Evolutionary conservation across 495 filamentous ascomycete species (phyloP), one percentile per base, ranked within the genome.

Genomic region (Xylaria scruposa): DNA sequence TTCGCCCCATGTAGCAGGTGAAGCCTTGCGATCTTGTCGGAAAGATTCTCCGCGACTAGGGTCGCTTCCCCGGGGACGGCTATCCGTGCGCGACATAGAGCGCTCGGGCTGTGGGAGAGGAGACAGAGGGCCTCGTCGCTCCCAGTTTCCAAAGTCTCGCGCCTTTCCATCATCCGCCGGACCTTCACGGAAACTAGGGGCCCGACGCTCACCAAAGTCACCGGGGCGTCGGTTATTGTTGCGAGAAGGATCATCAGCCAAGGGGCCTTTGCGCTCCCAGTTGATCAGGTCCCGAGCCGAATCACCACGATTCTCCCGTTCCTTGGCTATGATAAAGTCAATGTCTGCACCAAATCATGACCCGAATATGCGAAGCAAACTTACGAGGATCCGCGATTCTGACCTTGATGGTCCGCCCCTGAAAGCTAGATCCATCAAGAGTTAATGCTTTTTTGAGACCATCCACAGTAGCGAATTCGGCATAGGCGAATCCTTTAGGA

Each of bases 401-500:
- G 78, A 97, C 89, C 73, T 93, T 88, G 77, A 99, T 94, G 72
- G 89, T 91, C 60, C 96, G 88, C 53, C 95, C 95, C 80, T 94
- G 90, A 77, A 99, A 93, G 70, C 88, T 89, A 31, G 87, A 85
- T 60, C 92, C 92, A 73, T 91, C 93, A 68, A 94, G 87, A 51
- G 93, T 92, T 64, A 99, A 85, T 36, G 97, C 97, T 75, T 93
- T 92, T 85, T 97, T 94, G 76, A 99, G 84, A 54, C 97, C 96
- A 67, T 97, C 94, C 21, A 95, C 85, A 51, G 91, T 91, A 69
- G 86, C 90, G 77, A 98, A 99, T 78, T 98, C 97, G 62, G 97
- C 94, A 82, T 99, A 99, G 54, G 94, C 96, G 78, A 99, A 99
- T 51, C 96, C 96, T 87, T 99, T 99, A 59, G 96, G 96, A 76